Evolutionary conservation across 371 early-diverging fungal genomes (phyloP), one percentile per base, ranked within the genome.

Genomic region (Spraguea lophii): DNA sequence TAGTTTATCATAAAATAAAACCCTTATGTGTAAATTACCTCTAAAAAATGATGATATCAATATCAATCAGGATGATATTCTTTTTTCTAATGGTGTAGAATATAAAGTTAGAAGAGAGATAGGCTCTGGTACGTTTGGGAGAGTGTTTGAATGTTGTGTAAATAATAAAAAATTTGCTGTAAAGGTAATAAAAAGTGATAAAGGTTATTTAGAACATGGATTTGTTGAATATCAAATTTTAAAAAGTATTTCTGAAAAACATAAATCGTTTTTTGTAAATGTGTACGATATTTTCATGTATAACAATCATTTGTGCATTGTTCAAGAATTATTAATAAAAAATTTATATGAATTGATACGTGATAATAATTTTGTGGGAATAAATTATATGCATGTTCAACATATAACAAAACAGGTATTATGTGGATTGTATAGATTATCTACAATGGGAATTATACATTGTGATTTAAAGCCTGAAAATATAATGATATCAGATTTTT

Each of bases 381-480:
- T 92, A 32, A 76, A 81, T 27, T 79, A 81, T 35, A 76, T 75
- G 45, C 75, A 84, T 1, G 82, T 89, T 13, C 78, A 83, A 15
- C 75, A 77, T 15, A 79, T 92, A 49, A 75, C 82, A 1, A 59
- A 73, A 19, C 89, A 89, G 59, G 74, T 95, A 16, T 69, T 92
- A 46, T 83, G 87, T 54, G 80, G 85, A 1, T 65, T 92, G 54
- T 71, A 72, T 25, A 71, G 85, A 12, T 64, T 95, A 20, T 76
- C 75, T 54, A 72, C 77, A 52, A 78, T 84, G 1, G 75, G 78
- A 26, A 79, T 92, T 44, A 87, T 89, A 41, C 95, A 95, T 64
- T 85, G 90, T 49, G 95, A 95, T 68, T 73, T 95, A 43, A 95
- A 95, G 69, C 93, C 95, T 0, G 92, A 88, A 62, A 90, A 91